Conservation (phyloP, 768 basidiomycete species). For the Agrocybe praecox region DNA sequence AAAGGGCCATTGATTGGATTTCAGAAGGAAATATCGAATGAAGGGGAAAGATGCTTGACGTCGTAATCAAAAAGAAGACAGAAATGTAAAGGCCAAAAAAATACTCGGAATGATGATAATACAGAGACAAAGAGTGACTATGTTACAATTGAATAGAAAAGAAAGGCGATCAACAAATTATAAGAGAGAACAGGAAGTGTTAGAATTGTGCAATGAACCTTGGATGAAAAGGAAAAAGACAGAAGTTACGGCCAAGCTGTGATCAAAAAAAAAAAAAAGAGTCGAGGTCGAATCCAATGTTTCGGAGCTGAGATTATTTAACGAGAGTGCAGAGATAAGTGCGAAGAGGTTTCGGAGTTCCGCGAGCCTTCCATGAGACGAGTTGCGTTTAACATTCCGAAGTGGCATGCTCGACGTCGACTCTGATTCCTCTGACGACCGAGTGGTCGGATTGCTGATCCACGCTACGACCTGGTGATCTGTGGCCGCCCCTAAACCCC, state of each 20-base stretch:
- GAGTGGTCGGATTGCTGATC: conserved; percentile 22
- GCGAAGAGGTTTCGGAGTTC: too few relatives aligned
- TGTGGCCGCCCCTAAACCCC: conserved; percentile 34
- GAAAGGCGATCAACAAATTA: conserved; percentile 1
- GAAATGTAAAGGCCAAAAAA: not conserved
- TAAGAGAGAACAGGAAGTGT: not conserved
- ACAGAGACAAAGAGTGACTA: conserved; percentile 5
- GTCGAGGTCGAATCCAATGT: not conserved
- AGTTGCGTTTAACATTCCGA: conserved; percentile 38
- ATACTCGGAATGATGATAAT: conserved; percentile 10
- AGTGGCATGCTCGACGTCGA: conserved; percentile 65
- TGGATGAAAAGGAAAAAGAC: not conserved
- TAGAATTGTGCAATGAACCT: not conserved
- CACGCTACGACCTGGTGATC: conserved; percentile 19
- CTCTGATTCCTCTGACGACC: conserved; percentile 48
- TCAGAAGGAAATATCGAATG: not conserved
- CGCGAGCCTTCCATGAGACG: too few relatives aligned
- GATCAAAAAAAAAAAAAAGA: not conserved
- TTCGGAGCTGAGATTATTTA: not conserved
- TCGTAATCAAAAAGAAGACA: conserved; percentile 6
- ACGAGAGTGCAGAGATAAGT: too few relatives aligned
- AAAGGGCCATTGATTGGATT: not conserved
- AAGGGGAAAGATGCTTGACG: not conserved
- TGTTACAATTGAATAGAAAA: conserved; percentile 3
- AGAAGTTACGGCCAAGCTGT: not conserved